These are phyloP conservation scores for Arabidopsis lyrata DNA, from an alignment of 441 rosid species.

Conservation along the genomic window DNA sequence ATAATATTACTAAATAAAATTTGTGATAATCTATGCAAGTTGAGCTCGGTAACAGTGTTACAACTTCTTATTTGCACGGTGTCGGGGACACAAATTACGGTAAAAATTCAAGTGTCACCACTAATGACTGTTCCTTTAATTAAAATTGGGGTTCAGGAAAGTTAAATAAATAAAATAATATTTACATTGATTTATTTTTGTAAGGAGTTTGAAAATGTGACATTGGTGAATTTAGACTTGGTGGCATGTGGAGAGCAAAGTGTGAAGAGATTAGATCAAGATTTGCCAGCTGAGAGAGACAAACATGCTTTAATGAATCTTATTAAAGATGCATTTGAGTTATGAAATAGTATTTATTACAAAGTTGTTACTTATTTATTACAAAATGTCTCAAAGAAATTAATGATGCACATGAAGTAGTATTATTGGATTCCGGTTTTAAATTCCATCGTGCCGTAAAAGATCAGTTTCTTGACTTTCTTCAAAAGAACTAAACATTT, in stretches of 20 bases:
- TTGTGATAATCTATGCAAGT: constrained; percentile 33
- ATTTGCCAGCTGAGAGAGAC: constrained; percentile 60
- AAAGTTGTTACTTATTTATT: constrained; percentile 6
- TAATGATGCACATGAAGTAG: constrained; percentile 38
- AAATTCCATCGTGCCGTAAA: constrained; percentile 42
- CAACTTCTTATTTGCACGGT: constrained; percentile 49
- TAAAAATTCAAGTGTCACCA: constrained; percentile 43
- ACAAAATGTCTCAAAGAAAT: constrained; percentile 21
- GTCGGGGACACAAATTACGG: constrained; percentile 48
- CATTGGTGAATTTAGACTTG: constrained; percentile 11
- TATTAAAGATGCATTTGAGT: constrained; percentile 40
- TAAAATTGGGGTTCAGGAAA: neutral
- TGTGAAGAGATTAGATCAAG: constrained; percentile 34
- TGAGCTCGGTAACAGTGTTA: constrained; percentile 42
- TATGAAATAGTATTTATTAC: constrained; percentile 15
- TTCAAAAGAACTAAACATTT: neutral
- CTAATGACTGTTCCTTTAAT: neutral
- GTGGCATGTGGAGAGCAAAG: constrained; percentile 38
- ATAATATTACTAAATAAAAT: constrained; percentile 13
- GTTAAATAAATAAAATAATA: neutral
- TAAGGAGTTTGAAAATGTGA: constrained; percentile 4
- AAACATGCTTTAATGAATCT: constrained; percentile 65
- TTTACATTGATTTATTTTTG: neutral
- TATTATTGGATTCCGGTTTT: constrained; percentile 36
- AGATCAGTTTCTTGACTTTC: constrained; percentile 36